phyloP scores from a whole-genome alignment of 2,329 filamentous ascomycete genomes.

The Knoxdaviesia proteae region DNA sequence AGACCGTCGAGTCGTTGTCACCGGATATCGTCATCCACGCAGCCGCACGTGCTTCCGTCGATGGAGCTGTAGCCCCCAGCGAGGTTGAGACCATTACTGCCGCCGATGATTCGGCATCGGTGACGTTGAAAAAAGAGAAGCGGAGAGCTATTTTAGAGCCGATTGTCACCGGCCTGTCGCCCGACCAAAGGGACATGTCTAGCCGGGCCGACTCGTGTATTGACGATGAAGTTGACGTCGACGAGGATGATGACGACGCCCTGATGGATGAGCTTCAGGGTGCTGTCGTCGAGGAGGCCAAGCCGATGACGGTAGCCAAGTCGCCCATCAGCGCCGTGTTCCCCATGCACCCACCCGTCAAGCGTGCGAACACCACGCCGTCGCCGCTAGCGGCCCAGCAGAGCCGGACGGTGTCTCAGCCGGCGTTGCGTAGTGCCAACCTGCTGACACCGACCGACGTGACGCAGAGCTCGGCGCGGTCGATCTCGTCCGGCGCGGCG shows the following conservation, averaged over 20 bases:
- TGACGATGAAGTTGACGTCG: no score
- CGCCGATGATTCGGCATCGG: constrained; percentile 4
- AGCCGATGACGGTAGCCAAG: constrained; percentile 56
- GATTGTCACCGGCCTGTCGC: constrained; percentile 28
- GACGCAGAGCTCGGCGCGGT: constrained; percentile 23
- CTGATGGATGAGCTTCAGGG: constrained; percentile 71
- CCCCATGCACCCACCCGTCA: constrained; percentile 10
- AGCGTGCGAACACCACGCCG: no score
- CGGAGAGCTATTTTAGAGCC: constrained; percentile 25
- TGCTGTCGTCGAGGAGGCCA: constrained; percentile 67
- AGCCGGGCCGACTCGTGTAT: constrained; percentile 19
- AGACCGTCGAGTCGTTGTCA: no score
- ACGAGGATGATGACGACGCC: constrained; percentile 43
- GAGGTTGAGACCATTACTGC: no score
- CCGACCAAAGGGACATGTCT: constrained; percentile 7
- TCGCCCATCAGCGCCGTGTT: constrained; percentile 57
- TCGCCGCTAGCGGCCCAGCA: constrained; percentile 9
- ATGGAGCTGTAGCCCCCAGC: no score
- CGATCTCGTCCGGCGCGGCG: constrained; percentile 34
- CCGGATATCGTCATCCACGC: no score
- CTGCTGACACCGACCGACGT: constrained; percentile 24
- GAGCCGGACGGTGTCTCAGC: constrained; percentile 26
- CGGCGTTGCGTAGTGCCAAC: constrained; percentile 15
- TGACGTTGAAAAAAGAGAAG: constrained; percentile 12
- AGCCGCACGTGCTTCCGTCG: no score